These are phyloP conservation scores for Aspergillus bridgeri DNA, from an alignment of 495 filamentous ascomycete genomes.

Conservation along the genomic window DNA sequence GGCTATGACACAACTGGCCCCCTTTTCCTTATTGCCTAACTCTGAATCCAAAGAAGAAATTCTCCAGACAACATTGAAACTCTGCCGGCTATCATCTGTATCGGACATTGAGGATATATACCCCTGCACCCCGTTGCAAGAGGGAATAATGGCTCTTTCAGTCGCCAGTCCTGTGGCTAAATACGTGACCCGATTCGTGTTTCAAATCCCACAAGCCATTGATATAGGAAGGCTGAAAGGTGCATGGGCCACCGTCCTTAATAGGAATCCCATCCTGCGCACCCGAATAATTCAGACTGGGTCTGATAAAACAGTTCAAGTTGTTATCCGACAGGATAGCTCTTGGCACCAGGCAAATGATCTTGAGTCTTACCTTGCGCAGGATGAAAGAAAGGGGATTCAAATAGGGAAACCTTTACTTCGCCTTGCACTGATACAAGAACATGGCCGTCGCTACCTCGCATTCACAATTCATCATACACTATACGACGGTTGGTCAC, in stretches of 20 bases:
- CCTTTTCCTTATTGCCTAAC: background rate
- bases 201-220: background rate
- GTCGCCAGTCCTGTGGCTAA: background rate
- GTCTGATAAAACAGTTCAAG: background rate
- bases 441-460: background rate
- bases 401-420: background rate
- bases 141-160: constrained; percentile 20
- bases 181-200: background rate
- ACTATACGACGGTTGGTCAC: background rate
- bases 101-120: constrained; percentile 35
- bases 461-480: background rate
- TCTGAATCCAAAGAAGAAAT: background rate
- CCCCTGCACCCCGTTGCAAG: constrained; percentile 55
- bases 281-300: background rate
- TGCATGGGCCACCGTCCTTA: background rate
- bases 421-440: background rate
- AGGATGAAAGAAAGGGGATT: background rate
- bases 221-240: background rate
- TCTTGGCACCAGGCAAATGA: background rate
- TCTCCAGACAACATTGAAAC: background rate
- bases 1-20: background rate
- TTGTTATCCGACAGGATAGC: background rate
- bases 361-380: background rate
- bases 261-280: background rate
- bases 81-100: background rate